Conservation (phyloP, 768 basidiomycete species). For the Suillus discolor region DNA sequence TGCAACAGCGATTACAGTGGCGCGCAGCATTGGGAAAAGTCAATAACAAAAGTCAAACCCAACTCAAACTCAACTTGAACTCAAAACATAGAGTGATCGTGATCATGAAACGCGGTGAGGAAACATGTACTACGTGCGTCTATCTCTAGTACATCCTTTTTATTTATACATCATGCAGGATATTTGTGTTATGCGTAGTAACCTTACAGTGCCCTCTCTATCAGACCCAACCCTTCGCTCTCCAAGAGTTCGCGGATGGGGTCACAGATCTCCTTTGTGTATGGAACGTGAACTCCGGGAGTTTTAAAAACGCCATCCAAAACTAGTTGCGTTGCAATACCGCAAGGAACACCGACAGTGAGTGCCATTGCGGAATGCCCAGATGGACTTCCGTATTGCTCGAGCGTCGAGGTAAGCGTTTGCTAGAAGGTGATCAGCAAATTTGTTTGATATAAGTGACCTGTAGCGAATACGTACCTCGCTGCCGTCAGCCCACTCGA, state of each 20-base stretch:
- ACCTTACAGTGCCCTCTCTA: conserved; percentile 65
- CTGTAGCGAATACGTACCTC: conserved; percentile 42
- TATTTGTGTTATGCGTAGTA: background rate
- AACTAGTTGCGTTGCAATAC: conserved; percentile 90
- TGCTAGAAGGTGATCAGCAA: conserved; percentile 47
- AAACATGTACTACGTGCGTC: background rate
- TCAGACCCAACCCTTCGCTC: conserved; percentile 71
- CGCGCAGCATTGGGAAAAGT: background rate
- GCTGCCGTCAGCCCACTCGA: conserved; percentile 85
- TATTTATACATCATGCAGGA: background rate
- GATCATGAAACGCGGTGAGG: background rate
- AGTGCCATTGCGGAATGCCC: conserved; percentile 91
- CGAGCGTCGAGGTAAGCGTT: conserved; percentile 88
- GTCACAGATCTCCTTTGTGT: conserved; percentile 83
- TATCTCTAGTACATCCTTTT: background rate
- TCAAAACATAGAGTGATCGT: background rate
- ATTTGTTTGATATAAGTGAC: background rate
- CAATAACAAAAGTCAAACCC: background rate
- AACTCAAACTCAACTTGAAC: background rate
- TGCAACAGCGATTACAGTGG: background rate
- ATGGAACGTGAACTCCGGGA: conserved; percentile 85
- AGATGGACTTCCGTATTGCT: conserved; percentile 78
- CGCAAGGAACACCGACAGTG: conserved; percentile 91
- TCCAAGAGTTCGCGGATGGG: conserved; percentile 69
- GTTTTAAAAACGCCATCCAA: conserved; percentile 81